A percentile compares a stretch with the other conserved stretches of the same genome.
These are phyloP conservation scores for Serendipita vermifera DNA, from an alignment of 768 basidiomycete species.

Conservation along the genomic window DNA sequence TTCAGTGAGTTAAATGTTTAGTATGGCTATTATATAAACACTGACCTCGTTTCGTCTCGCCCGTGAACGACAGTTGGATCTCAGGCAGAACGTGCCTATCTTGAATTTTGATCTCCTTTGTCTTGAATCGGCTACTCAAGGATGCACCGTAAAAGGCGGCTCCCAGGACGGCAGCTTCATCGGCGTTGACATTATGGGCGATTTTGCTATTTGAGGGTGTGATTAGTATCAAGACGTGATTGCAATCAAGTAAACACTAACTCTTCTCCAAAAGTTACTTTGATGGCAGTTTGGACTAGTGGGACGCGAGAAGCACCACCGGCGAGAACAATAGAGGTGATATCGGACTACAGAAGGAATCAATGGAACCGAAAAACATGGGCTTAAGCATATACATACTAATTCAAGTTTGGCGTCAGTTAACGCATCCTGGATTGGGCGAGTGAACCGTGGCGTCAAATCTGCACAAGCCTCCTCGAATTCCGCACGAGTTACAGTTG, in stretches of 20 bases:
- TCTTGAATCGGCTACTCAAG: constrained; percentile 82
- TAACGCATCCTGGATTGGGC: constrained; percentile 66
- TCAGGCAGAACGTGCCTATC: constrained; percentile 40
- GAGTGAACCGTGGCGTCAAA: constrained; percentile 45
- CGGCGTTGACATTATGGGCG: constrained; percentile 90
- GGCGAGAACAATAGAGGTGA: constrained; percentile 83
- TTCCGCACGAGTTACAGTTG: constrained; percentile 59
- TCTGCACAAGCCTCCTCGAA: constrained; percentile 68
- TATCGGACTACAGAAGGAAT: constrained; percentile 41
- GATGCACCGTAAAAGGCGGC: constrained; percentile 87
- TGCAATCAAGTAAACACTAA: constrained; percentile 26
- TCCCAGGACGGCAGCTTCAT: constrained; percentile 88
- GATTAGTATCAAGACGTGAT: not conserved
- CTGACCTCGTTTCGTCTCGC: constrained; percentile 36
- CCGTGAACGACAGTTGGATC: constrained; percentile 64
- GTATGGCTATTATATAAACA: not conserved
- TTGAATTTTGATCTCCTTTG: constrained; percentile 78
- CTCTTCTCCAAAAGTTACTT: constrained; percentile 57
- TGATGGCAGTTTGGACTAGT: constrained; percentile 78
- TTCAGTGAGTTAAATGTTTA: not conserved
- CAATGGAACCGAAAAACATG: constrained; percentile 9
- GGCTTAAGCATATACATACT: constrained; percentile 35
- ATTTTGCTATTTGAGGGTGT: constrained; percentile 51
- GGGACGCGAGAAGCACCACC: constrained; percentile 86
- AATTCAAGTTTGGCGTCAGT: constrained; percentile 49